A percentile compares a stretch with the other conserved stretches of the same genome.
phyloP scores from a whole-genome alignment of 352 stramenopile genomes.

The Phytophthora cactorum region DNA sequence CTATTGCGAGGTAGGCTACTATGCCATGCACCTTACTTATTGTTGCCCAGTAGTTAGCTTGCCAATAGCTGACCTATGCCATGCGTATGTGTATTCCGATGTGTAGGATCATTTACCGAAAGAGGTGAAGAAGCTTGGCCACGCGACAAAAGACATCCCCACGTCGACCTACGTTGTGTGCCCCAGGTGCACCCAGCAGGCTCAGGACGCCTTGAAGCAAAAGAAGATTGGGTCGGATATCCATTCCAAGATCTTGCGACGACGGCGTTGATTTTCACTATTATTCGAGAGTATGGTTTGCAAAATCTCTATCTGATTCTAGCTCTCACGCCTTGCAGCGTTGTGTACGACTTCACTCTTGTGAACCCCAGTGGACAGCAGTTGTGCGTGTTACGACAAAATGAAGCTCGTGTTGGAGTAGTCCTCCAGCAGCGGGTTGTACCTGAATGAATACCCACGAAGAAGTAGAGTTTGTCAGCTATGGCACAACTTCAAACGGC shows the following conservation, averaged over 20 bases:
- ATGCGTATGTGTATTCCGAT: slow-evolving; percentile 10
- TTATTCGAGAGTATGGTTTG: slow-evolving; percentile 14
- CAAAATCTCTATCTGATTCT: slow-evolving; percentile 20
- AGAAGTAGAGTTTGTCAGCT: slow-evolving; percentile 7
- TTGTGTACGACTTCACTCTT: not conserved
- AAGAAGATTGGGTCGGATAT: slow-evolving; percentile 53
- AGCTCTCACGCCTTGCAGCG: slow-evolving; percentile 9
- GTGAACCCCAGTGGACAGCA: not conserved
- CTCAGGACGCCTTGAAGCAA: slow-evolving; percentile 41
- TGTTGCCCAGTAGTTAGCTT: not conserved
- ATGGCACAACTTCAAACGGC: not conserved
- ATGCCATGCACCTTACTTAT: not conserved
- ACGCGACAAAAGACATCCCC: slow-evolving; percentile 57
- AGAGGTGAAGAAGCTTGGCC: slow-evolving; percentile 47
- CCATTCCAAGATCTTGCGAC: slow-evolving; percentile 44
- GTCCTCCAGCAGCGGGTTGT: slow-evolving; percentile 91
- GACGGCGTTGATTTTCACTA: slow-evolving; percentile 19
- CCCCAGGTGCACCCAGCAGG: slow-evolving; percentile 45
- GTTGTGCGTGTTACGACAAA: slow-evolving; percentile 57
- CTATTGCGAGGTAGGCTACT: slow-evolving; percentile 57
- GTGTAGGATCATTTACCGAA: slow-evolving; percentile 58
- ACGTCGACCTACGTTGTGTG: slow-evolving; percentile 70
- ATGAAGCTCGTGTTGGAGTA: slow-evolving; percentile 93
- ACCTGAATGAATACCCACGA: slow-evolving; percentile 44
- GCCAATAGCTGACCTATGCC: not conserved